Base-by-base conservation (phyloP, 192 early-diverging fungal species). In the Martensiomyces pterosporus region DNA sequence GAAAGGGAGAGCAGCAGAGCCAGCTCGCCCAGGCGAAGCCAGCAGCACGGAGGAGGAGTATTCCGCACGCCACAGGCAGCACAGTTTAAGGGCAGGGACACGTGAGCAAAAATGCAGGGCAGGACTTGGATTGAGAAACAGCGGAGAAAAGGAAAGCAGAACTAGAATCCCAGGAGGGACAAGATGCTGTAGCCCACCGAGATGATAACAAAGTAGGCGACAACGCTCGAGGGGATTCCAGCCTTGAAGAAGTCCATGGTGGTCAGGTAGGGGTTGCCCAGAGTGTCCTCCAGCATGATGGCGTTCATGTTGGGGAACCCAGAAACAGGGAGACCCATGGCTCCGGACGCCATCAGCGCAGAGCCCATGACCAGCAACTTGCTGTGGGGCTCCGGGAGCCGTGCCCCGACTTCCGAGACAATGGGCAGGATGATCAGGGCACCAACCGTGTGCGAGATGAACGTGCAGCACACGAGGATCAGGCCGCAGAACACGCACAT, bases 261-360 rank as follows among this genome's bases (percentile, higher is more conserved):
- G 24, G 63, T 67, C 47, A 97, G 55, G 63, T 90, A 97, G 25
- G 85, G 86, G 24, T 80, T 77, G 19, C 94, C 94, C 48, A 87
- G 80, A 2, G 85, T 81, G 43, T 94, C 90, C 64, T 94, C 92
- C 64, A 90, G 80, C 56, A 87, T 85, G 34, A 97, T 92, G 24
- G 94, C 92, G 52, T 94, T 94, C 92, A 97, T 94, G 50, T 97
- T 97, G 1, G 94, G 94, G 76, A 94, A 97, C 0, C 90, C 90
- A 0, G 89, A 92, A 4, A 97, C 90, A 2, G 94, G 92, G 9
- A 97, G 70, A 0, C 87, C 90, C 90, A 93, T 93, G 8, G 90
- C 92, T 19, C 83, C 88, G 3, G 87, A 90, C 42, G 88, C 90
- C 79, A 94, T 84, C 18, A 94, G 69, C 14, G 89, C 88, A 40